These are phyloP conservation scores for Ogataea henricii DNA, from an alignment of 805 yeast species.

Conservation along the genomic window DNA sequence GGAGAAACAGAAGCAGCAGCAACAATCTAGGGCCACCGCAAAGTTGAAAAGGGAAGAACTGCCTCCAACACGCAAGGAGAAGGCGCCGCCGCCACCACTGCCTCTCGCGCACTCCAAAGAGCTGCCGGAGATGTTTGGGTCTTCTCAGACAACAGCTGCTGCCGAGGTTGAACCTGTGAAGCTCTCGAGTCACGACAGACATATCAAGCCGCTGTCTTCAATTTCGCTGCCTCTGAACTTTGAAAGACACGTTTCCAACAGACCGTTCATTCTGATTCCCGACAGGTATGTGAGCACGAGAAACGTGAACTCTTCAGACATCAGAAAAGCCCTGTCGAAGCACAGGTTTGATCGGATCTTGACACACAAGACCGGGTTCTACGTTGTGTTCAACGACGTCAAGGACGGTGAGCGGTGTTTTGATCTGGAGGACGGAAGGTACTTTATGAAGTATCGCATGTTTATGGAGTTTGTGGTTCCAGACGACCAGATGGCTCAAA, in stretches of 20 bases:
- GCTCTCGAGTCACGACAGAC: constrained; percentile 35
- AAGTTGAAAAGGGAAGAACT: too few species aligned
- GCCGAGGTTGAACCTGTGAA: constrained; percentile 16
- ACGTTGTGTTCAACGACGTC: constrained; percentile 63
- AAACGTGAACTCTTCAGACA: constrained; percentile 52
- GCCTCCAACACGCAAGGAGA: background rate
- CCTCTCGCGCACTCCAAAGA: background rate
- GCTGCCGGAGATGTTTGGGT: constrained; percentile 9
- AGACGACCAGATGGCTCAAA: constrained; percentile 36
- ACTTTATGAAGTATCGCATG: constrained; percentile 48
- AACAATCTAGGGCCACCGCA: background rate
- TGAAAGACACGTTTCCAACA: constrained; percentile 48
- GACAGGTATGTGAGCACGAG: constrained; percentile 51
- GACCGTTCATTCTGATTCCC: constrained; percentile 60
- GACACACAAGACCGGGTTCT: constrained; percentile 67
- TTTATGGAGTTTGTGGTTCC: constrained; percentile 62
- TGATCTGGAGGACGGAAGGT: constrained; percentile 58
- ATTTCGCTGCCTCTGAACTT: constrained; percentile 49
- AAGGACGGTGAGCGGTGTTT: constrained; percentile 63
- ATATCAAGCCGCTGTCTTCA: constrained; percentile 30
- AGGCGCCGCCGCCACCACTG: background rate
- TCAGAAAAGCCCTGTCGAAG: constrained; percentile 57
- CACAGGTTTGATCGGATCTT: constrained; percentile 69
- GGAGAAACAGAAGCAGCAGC: constrained; percentile 12
- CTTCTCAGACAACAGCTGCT: background rate